Base-by-base conservation (phyloP, 257 asterid genomes). In the Jacaranda copaia region DNA sequence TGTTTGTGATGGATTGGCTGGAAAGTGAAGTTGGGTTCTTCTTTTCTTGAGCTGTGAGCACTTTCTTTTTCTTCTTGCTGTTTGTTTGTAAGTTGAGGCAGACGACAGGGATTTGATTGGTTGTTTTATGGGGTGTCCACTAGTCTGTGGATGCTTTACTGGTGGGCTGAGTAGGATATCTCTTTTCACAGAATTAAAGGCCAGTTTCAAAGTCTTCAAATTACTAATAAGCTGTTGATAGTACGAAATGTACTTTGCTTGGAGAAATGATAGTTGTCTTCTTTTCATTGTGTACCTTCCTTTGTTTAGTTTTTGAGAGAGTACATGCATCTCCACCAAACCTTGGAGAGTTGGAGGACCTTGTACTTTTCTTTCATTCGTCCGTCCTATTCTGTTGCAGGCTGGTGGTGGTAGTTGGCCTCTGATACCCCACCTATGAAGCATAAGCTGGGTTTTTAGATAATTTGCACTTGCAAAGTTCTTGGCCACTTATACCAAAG, bases 21-120 rank as follows among this genome's bases (percentile, higher is more conserved):
- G 77, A 82, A 85, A 84, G 86, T 74, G 65, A 78, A 56, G 46
- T 73, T 65, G 79, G 76, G 64, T 83, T 81, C 77, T 74, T 70
- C 70, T 35, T 76, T 76, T 40, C 68, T 83, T 63, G 86, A 73
- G 69, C 20, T 83, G 70, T 80, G 84, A 51, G 72, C 70, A 38
- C 74, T 78, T 78, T 76, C 81, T 80, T 69, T 67, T 70, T 59
- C 25, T 77, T 80, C n/a, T 75, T 71, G 53, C 55, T 67, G 82
- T 79, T 64, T 75, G 84, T 64, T 74, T 62, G 60, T 66, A 79
- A 68, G 67, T 76, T 61, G 78, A 56, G 79, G 45, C 77, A 64
- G 81, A 75, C 68, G 74, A 73, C 25, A 10, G 39, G 71, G 74
- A 10, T 74, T 57, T 70, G 59, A 78, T 73, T 76, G 69, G 64